These are phyloP conservation scores for Gardenia jasminoides DNA, from an alignment of 257 asterid genomes.

Conservation along the genomic window DNA sequence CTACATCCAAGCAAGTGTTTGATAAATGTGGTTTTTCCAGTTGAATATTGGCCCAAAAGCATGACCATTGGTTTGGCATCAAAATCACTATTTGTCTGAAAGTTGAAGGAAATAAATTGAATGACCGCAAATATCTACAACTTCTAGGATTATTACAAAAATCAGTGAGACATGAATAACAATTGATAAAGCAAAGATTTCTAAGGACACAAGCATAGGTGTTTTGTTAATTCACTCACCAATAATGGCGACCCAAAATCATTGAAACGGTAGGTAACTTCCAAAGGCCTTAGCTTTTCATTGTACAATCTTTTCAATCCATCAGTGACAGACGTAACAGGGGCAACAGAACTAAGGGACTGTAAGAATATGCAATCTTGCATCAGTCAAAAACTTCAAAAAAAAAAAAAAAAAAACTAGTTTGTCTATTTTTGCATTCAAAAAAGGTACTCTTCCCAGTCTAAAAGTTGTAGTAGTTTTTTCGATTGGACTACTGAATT, in stretches of 20 bases:
- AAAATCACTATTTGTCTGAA: slow-evolving; percentile 80
- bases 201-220: neutral
- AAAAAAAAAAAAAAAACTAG: slow-evolving; percentile 1
- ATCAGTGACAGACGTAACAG: slow-evolving; percentile 82
- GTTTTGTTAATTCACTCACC: slow-evolving; percentile 48
- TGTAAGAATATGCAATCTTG: slow-evolving; percentile 23
- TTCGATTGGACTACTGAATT: neutral
- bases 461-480: neutral
- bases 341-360: slow-evolving; percentile 45
- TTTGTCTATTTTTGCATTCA: neutral
- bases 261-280: slow-evolving; percentile 72
- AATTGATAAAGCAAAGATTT: neutral
- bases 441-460: neutral
- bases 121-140: neutral
- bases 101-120: slow-evolving; percentile 9
- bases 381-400: neutral
- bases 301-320: slow-evolving; percentile 77
- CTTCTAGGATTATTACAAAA: neutral
- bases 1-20: slow-evolving; percentile 74
- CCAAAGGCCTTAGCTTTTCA: slow-evolving; percentile 86
- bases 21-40: slow-evolving; percentile 94
- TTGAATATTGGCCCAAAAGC: slow-evolving; percentile 99
- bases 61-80: slow-evolving; percentile 97
- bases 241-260: slow-evolving; percentile 78
- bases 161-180: neutral